Base-by-base conservation (phyloP, 2,329 filamentous ascomycete species). In the Ascochyta lentis region DNA sequence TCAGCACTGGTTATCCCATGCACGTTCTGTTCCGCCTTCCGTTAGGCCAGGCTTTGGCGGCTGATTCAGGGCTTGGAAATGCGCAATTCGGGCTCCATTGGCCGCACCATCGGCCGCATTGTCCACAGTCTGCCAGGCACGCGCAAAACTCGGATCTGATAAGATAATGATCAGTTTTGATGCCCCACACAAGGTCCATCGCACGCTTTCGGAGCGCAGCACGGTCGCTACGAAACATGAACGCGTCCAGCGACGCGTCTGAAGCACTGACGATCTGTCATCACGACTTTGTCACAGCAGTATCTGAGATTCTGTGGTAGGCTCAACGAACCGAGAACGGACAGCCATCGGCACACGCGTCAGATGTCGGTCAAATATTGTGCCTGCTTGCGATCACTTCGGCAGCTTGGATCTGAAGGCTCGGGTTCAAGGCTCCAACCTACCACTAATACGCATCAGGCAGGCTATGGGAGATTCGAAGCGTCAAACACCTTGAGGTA, bases 61-160 rank as follows among this genome's bases (percentile, higher is more conserved):
- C 69, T 71, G 64, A 68, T 63, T 65, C 54, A 66, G 43, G 60
- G 61, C 67, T 72, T 72, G 65, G 63, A 68, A 73, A 66, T 66
- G 59, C 64, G 59, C 48, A 46, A 44, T 53, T 49, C 50, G 35
- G 50, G 50, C 53, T 48, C 47, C 61, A 61, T 55, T 58, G 60
- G 48, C 61, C 63, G 47, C 59, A 50, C 29, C 42, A 56, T 51
- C 43, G 50, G 50, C 53, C 45, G 58, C 63, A 61, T 59, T 60
- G 59, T 53, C 58, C 63, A 49, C 58, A 37, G 7, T 15, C 52
- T 58, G 64, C 31, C 58, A 50, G 55, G 54, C 44, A 50, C 42
- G 35, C 50, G 48, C 56, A 50, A 59, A 57, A 55, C 48, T 59
- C 53, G 57, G 65, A 69, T 69, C 67, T 52, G 67, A 69, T 67